Evolutionary conservation across 2,329 filamentous ascomycete genomes (phyloP), one percentile per base, ranked within the genome.

Genomic region (Diaporthe capsici): DNA sequence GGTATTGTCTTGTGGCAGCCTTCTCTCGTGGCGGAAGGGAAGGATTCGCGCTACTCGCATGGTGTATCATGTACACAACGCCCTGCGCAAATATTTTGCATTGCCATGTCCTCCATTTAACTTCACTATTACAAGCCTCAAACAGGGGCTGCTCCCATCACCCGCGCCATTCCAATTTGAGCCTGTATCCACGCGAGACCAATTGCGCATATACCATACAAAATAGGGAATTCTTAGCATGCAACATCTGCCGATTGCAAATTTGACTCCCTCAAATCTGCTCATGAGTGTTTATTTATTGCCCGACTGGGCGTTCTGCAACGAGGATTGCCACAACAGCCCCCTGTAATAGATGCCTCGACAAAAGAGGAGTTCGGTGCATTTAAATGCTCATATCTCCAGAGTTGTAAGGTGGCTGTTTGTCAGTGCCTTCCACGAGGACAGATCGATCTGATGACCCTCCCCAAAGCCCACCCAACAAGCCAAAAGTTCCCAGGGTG

Each of bases 111-210:
- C 4, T 31, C 39, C 42, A 12, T 67, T 25, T 47, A n/a, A 67
- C 61, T 67, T 49, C n/a, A 22, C 42, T 49, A 49, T 34, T 49
- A n/a, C 34, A 47, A 67, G 42, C 39, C 60, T 63, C 60, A 63
- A 63, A 63, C 60, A 63, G 39, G 60, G n/a, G 39, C 12, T 7
- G 39, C 39, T 67, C 9, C n/a, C 25, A 47, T 20, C 61, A 25
- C 25, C 2, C 17, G 42, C 42, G 15, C 61, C 17, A n/a, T 44
- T 49, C 61, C 39, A 49, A 22, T 5, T 42, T 42, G 4, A 34
- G 61, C 31, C 8, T 6, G 4, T 8, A 13, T 31, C 25, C 8
- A 63, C n/a, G 39, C 39, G 15, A 44, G 17, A 4, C 22, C 58
- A 28, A 1, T 12, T 15, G 9, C 13, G 37, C 39, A 44, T 28